phyloP scores from a whole-genome alignment of 1,139 yeast species.

The Debaryomycetaceae sp. region DNA sequence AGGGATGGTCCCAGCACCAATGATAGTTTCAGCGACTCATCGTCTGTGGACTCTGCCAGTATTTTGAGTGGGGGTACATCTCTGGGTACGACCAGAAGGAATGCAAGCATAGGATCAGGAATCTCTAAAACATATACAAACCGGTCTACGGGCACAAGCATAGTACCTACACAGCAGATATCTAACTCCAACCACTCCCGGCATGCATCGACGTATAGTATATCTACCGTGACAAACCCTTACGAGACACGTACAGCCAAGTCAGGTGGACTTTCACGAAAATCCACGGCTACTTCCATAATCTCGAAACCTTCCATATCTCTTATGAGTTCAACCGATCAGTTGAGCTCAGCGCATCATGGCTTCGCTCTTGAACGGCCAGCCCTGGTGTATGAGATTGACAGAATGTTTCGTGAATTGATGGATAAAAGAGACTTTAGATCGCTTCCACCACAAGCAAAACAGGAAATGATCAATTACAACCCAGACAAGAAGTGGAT shows the following conservation, averaged over 20 bases:
- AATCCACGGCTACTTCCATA: constrained; percentile 23
- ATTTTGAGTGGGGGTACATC: constrained; percentile 24
- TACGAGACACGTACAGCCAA: constrained; percentile 26
- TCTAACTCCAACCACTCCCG: constrained; percentile 35
- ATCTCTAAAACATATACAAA: constrained; percentile 1
- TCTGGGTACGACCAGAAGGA: constrained; percentile 41
- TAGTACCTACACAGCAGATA: constrained; percentile 30
- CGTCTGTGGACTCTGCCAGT: constrained; percentile 35
- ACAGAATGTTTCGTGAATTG: constrained; percentile 61
- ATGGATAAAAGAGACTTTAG: constrained; percentile 84
- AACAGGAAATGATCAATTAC: constrained; percentile 73
- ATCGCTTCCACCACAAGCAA: constrained; percentile 73
- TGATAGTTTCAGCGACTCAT: constrained; percentile 30
- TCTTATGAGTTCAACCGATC: constrained; percentile 18
- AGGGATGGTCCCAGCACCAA: constrained; percentile 15
- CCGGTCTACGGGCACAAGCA: constrained; percentile 13
- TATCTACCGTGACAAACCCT: constrained; percentile 27
- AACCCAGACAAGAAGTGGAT: constrained; percentile 85
- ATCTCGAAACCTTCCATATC: constrained; percentile 32
- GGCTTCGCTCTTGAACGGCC: constrained; percentile 52
- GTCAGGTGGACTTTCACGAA: constrained; percentile 14
- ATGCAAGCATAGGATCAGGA: constrained; percentile 37
- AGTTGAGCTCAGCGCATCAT: constrained; percentile 13
- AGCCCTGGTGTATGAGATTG: constrained; percentile 55
- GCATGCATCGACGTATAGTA: constrained; percentile 40